A percentile compares a stretch with the other conserved stretches of the same genome.
These are phyloP conservation scores for Fomitopsis pulvina DNA, from an alignment of 768 basidiomycete species.

Conservation along the genomic window DNA sequence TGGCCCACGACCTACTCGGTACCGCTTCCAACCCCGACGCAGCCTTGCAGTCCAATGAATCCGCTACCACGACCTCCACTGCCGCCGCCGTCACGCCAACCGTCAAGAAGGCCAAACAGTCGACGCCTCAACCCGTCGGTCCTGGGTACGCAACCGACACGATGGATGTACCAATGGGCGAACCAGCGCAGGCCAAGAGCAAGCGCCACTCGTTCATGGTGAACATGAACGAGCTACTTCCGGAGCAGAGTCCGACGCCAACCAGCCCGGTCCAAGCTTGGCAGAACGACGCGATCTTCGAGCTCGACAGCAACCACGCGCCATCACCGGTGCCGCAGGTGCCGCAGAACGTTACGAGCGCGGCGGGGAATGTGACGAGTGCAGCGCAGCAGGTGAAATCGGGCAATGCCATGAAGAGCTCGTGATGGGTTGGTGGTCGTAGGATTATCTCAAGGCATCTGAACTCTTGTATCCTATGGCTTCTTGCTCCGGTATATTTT, in stretches of 20 bases:
- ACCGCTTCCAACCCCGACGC: background rate
- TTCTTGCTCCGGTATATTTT: too few relatives aligned
- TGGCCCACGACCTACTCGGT: background rate
- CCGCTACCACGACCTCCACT: background rate
- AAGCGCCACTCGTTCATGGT: conserved; percentile 3
- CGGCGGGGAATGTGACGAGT: conserved; percentile 3
- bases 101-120: background rate
- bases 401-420: background rate
- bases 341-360: background rate
- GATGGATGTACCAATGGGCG: conserved; percentile 1
- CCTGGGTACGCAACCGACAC: background rate
- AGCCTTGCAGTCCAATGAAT: background rate
- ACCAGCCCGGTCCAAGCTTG: background rate
- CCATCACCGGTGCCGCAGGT: conserved; percentile 1
- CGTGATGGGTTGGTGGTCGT: too few relatives aligned
- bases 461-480: too few relatives aligned
- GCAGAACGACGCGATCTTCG: conserved; percentile 18
- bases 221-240: background rate
- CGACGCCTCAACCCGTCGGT: background rate
- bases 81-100: background rate
- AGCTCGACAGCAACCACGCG: conserved; percentile 22
- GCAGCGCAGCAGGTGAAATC: background rate
- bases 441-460: too few relatives aligned
- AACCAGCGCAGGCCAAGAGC: background rate
- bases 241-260: background rate